Evolutionary conservation across 345 rosid species (phyloP).

Genomic region (Rhizophora mangle): DNA sequence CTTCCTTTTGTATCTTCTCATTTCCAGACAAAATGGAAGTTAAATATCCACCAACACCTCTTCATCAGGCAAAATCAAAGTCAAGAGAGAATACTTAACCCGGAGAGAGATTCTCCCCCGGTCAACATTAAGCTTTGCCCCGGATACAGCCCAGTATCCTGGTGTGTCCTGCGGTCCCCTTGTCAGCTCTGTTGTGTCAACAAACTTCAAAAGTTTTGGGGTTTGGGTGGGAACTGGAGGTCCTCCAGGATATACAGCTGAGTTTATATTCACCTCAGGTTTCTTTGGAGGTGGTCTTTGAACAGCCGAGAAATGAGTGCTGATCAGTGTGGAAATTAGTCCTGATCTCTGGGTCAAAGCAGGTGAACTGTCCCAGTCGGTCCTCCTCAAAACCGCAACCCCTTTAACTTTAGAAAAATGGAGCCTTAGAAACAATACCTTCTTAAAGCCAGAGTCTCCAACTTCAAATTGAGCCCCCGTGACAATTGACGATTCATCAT

Average conservation of each 20-base stretch:
- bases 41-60: slow-evolving; percentile 3
- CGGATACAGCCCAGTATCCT: slow-evolving; percentile 94
- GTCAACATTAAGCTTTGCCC: slow-evolving; percentile 81
- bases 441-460: slow-evolving; percentile 78
- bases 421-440: slow-evolving; percentile 75
- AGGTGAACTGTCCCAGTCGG: slow-evolving; percentile 89
- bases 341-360: slow-evolving; percentile 74
- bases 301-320: slow-evolving; percentile 76
- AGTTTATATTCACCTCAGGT: slow-evolving; percentile 79
- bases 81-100: slow-evolving; percentile 77
- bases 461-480: slow-evolving; percentile 88
- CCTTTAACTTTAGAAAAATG: slow-evolving; percentile 62
- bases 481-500: slow-evolving; percentile 74
- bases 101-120: slow-evolving; percentile 82
- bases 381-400: slow-evolving; percentile 42
- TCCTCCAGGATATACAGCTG: slow-evolving; percentile 91
- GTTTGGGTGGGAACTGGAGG: slow-evolving; percentile 89
- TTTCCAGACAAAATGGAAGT: background rate
- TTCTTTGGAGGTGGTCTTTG: slow-evolving; percentile 74
- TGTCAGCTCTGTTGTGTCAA: slow-evolving; percentile 83
- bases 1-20: background rate
- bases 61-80: slow-evolving; percentile 24
- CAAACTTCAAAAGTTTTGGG: slow-evolving; percentile 78
- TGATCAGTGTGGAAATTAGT: slow-evolving; percentile 75
- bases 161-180: slow-evolving; percentile 94